Percentiles rank a stretch among this genome's conserved stretches.
phyloP scores from a whole-genome alignment of 306 rosid genomes.

The Castanea sativa region DNA sequence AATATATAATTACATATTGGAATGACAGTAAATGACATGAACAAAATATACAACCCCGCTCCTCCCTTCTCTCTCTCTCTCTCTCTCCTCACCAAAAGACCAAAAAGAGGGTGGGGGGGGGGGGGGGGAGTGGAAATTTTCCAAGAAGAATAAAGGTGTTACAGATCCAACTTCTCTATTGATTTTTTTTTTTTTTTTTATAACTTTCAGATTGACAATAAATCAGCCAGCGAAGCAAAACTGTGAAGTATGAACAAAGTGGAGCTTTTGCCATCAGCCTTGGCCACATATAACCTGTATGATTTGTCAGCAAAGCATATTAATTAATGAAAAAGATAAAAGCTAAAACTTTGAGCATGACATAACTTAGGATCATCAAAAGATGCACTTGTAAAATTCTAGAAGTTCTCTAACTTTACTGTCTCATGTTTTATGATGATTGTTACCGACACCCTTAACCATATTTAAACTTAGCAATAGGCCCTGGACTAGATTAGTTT shows the following conservation, averaged over 20 bases:
- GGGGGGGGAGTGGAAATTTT: not conserved
- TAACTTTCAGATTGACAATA: conserved; percentile 22
- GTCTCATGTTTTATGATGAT: not conserved
- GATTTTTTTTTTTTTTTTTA: conserved; percentile 11
- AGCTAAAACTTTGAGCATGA: not conserved
- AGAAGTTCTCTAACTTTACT: not conserved
- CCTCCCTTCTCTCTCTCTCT: not conserved
- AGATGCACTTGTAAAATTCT: not conserved
- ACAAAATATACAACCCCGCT: conserved; percentile 8
- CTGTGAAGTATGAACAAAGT: not conserved
- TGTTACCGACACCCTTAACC: not conserved
- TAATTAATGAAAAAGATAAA: not conserved
- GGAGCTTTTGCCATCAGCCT: conserved; percentile 11
- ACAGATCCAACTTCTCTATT: conserved; percentile 18
- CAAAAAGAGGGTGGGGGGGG: not conserved
- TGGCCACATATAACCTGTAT: conserved; percentile 25
- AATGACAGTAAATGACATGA: not conserved
- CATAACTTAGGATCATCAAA: not conserved
- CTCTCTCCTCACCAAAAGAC: too few species aligned
- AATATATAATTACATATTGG: not conserved
- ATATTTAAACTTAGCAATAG: not conserved
- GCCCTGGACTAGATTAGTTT: not conserved
- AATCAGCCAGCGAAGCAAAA: conserved; percentile 12
- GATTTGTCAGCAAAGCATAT: conserved; percentile 15
- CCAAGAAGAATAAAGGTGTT: not conserved